Base-by-base conservation (phyloP, 140 eudicot species). In the Stevia rebaudiana region DNA sequence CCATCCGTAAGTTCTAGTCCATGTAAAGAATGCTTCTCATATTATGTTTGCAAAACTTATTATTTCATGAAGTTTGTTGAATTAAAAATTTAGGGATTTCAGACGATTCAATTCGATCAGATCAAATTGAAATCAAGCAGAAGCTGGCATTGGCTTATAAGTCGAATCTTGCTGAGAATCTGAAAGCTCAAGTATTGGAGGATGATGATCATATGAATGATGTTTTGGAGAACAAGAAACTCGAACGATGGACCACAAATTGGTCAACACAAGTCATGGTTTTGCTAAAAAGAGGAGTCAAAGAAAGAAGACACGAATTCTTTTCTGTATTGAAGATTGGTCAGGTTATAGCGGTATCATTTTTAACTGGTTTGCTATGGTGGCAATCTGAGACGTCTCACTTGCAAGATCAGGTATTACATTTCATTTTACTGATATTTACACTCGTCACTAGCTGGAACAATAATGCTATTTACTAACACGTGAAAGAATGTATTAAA, bases 381-480 rank as follows among this genome's bases (percentile, higher is more conserved):
- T 92, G 92, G 94, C 81, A 81, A 57, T 88, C 94, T 6, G 77
- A 83, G 41, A 31, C 60, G 19, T 11, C 72, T 63, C 82, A 87
- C 74, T 67, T 87, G 33, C 98, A 92, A 76, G 96, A 88, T 67
- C 96, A 88, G 95, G 98, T 85, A 65, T 77, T 19, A 3, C 18
- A 18, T 18, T 8, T n/a, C 10, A 15, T 21, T 3, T 23, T 13
- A 1, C 21, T 1, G n/a, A n/a, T n/a, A n/a, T n/a, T n/a, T n/a
- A n/a, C n/a, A n/a, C n/a, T n/a, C n/a, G n/a, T n/a, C n/a, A n/a
- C n/a, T n/a, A n/a, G n/a, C n/a, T n/a, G n/a, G n/a, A n/a, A n/a
- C n/a, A n/a, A n/a, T n/a, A n/a, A n/a, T n/a, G n/a, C n/a, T n/a
- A n/a, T n/a, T n/a, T n/a, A n/a, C n/a, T n/a, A n/a, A n/a, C n/a